Conservation (phyloP, 495 filamentous ascomycete species). For the Talaromyces nanjingensis region DNA sequence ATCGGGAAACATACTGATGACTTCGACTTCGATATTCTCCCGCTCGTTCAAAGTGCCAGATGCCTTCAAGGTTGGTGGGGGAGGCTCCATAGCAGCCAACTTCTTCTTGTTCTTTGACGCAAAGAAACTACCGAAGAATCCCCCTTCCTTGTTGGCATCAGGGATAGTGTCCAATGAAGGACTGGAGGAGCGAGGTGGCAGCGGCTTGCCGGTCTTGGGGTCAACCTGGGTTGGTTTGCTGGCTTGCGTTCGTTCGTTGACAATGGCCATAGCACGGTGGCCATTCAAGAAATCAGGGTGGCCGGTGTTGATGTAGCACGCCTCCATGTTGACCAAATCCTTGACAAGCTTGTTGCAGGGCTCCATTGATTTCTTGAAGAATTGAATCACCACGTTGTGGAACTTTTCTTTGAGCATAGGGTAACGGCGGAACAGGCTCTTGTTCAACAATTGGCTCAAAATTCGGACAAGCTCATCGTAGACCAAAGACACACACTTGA, state of each 20-base stretch:
- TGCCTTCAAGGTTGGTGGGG: slow-evolving; percentile 87
- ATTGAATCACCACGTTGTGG: slow-evolving; percentile 84
- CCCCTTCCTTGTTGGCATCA: slow-evolving; percentile 48
- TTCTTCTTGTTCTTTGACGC: slow-evolving; percentile 99
- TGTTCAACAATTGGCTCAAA: slow-evolving; percentile 79
- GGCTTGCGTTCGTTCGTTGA: slow-evolving; percentile 79
- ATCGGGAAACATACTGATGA: slow-evolving; percentile 73
- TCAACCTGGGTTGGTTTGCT: slow-evolving; percentile 92
- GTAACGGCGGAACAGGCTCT: slow-evolving; percentile 87
- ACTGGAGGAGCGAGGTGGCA: slow-evolving; percentile 69
- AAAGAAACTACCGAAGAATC: slow-evolving; percentile 97
- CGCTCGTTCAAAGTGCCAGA: slow-evolving; percentile 87
- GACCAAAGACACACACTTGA: slow-evolving; percentile 94
- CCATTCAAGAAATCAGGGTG: slow-evolving; percentile 98
- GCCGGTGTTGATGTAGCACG: slow-evolving; percentile 96
- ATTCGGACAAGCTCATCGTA: slow-evolving; percentile 98
- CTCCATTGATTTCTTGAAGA: slow-evolving; percentile 97
- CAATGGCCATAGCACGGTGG: slow-evolving; percentile 93
- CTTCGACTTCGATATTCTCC: slow-evolving; percentile 91
- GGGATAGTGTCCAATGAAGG: slow-evolving; percentile 50
- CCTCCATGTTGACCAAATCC: slow-evolving; percentile 91
- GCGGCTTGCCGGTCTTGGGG: slow-evolving; percentile 95
- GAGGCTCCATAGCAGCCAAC: slow-evolving; percentile 97
- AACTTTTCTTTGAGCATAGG: slow-evolving; percentile 94
- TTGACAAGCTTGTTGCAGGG: slow-evolving; percentile 95